Evolutionary conservation across 176 grass and related monocot genomes (phyloP).

Genomic region (Rhynchospora breviuscula): DNA sequence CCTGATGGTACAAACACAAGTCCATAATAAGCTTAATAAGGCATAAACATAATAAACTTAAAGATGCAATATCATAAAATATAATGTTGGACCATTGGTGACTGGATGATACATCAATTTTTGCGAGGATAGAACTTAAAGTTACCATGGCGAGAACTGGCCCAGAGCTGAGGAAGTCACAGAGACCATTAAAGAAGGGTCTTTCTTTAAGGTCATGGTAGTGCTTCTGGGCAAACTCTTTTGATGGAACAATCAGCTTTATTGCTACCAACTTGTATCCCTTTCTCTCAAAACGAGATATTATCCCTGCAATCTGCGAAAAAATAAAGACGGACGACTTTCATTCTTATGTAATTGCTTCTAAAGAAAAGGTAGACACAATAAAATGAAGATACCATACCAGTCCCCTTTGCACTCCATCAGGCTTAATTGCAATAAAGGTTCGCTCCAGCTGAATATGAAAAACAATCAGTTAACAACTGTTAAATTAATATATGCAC

Average conservation of each 20-base stretch:
- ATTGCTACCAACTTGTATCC: constrained; percentile 87
- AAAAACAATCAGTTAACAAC: not conserved
- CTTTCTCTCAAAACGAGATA: constrained; percentile 81
- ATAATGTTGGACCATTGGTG: not conserved
- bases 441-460: constrained; percentile 67
- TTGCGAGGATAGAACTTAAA: not conserved
- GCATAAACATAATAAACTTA: not conserved
- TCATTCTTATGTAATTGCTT: not conserved
- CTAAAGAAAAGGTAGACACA: not conserved
- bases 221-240: constrained; percentile 76
- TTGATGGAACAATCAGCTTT: constrained; percentile 81
- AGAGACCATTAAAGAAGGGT: constrained; percentile 80
- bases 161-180: constrained; percentile 85
- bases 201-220: constrained; percentile 88
- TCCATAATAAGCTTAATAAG: not conserved
- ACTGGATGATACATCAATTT: not conserved
- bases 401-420: constrained; percentile 92
- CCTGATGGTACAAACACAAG: not conserved
- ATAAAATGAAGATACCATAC: constrained; percentile 25
- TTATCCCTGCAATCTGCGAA: constrained; percentile 69
- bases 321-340: not conserved
- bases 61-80: not conserved
- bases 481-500: not conserved
- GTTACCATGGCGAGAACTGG: constrained; percentile 92
- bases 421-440: constrained; percentile 94